These are phyloP conservation scores for Vitis hybrid DNA, from an alignment of 177 flowering plant genomes.

Conservation along the genomic window DNA sequence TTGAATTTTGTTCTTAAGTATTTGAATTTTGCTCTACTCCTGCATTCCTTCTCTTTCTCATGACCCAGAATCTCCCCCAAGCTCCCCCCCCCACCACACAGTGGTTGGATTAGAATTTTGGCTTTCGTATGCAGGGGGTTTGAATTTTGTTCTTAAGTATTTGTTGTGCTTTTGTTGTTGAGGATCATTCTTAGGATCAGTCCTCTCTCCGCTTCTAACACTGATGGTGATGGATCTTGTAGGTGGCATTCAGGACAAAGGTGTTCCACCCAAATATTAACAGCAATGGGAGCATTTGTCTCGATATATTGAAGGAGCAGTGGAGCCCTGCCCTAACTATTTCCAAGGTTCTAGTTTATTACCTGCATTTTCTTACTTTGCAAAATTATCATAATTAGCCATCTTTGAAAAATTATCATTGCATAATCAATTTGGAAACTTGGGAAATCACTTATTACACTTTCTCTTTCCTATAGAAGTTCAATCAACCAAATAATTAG, in stretches of 20 bases:
- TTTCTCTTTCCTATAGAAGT: too few species aligned
- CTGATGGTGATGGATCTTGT: conserved; percentile 10
- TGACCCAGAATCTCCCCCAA: too few species aligned
- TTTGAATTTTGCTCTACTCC: too few species aligned
- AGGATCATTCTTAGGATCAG: too few species aligned
- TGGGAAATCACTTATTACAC: not conserved
- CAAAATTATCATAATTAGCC: not conserved
- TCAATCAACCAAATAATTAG: too few species aligned
- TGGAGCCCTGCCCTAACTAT: conserved; percentile 73
- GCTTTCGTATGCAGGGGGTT: too few species aligned
- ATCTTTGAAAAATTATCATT: not conserved
- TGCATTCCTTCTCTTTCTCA: too few species aligned
- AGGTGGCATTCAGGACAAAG: conserved; percentile 72
- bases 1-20: too few species aligned
- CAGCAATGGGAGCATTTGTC: conserved; percentile 73
- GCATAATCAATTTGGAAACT: not conserved
- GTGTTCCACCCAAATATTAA: conserved; percentile 70
- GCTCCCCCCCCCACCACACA: too few species aligned
- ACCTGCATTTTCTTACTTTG: not conserved
- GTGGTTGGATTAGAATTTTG: too few species aligned
- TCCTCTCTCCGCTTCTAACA: too few species aligned
- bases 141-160: too few species aligned
- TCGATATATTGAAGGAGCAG: conserved; percentile 68
- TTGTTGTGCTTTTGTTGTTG: not conserved
- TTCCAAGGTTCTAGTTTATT: conserved; percentile 44